Evolutionary conservation across 1,284 basidiomycete genomes (phyloP).

Genomic region (Waitea zeae): DNA sequence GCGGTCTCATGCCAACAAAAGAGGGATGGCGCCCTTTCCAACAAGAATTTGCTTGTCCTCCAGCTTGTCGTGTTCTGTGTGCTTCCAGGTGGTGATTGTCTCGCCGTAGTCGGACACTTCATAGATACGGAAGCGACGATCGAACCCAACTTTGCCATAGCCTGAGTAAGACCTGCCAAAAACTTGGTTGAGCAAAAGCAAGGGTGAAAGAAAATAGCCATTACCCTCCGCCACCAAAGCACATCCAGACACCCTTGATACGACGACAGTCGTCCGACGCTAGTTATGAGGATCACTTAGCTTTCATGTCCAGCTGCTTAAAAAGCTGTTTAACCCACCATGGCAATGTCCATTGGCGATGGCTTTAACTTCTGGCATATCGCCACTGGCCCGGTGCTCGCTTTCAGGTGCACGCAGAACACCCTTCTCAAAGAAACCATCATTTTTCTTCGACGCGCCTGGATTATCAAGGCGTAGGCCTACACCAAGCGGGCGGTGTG

Average conservation of each 20-base stretch:
- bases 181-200: conserved; percentile 4
- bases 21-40: too few relatives aligned
- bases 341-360: conserved; percentile 82
- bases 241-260: conserved; percentile 77
- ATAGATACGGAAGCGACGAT: conserved; percentile 79
- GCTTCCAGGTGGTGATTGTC: conserved; percentile 87
- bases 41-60: conserved; percentile 48
- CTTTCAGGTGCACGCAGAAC: conserved; percentile 52
- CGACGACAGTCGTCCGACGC: conserved; percentile 82
- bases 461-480: conserved; percentile 42
- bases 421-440: conserved; percentile 70
- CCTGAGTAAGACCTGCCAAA: conserved; percentile 62
- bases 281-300: too few relatives aligned
- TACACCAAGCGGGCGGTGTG: conserved; percentile 42
- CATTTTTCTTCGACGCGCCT: conserved; percentile 55
- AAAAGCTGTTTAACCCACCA: too few relatives aligned
- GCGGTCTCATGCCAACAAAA: too few relatives aligned
- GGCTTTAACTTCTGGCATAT: conserved; percentile 58
- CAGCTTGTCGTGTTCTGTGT: conserved; percentile 58
- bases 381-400: conserved; percentile 30
- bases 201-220: conserved; percentile 10
- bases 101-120: conserved; percentile 80
- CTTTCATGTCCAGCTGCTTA: conserved; percentile 3
- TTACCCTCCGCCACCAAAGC: conserved; percentile 84
- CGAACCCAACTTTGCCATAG: conserved; percentile 71